These are phyloP conservation scores for Naganishia antarctica DNA, from an alignment of 768 basidiomycete species.

Conservation along the genomic window DNA sequence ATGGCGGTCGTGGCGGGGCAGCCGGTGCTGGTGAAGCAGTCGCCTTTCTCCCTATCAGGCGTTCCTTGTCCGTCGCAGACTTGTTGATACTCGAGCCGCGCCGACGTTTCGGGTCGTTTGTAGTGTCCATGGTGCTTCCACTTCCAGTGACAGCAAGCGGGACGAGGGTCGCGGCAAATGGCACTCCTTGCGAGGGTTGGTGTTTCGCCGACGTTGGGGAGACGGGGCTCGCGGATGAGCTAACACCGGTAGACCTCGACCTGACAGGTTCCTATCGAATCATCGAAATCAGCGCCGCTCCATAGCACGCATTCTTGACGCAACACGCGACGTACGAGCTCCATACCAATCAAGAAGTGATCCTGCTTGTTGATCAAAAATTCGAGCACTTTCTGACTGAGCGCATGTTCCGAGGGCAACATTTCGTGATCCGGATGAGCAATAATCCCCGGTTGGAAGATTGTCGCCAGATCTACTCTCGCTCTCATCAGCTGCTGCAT, in stretches of 20 bases:
- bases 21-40: background rate
- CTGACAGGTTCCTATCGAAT: slow-evolving; percentile 15
- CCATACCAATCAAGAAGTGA: slow-evolving; percentile 73
- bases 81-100: slow-evolving; percentile 8
- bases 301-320: background rate
- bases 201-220: background rate
- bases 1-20: slow-evolving; percentile 25
- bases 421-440: slow-evolving; percentile 83
- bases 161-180: background rate
- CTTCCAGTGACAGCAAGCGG: background rate
- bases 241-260: slow-evolving; percentile 7
- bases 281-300: background rate
- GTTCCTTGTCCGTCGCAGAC: background rate
- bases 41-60: background rate
- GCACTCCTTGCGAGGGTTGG: background rate
- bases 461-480: slow-evolving; percentile 78
- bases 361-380: slow-evolving; percentile 96
- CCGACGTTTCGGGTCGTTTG: background rate
- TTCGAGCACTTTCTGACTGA: slow-evolving; percentile 85
- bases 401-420: slow-evolving; percentile 74
- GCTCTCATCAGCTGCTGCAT: background rate
- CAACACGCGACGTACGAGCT: slow-evolving; percentile 31
- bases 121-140: too few relatives aligned
- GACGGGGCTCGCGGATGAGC: slow-evolving; percentile 1
- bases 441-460: slow-evolving; percentile 92